Evolutionary conservation across 441 rosid species (phyloP).

Genomic region (Jatropha podagrica): DNA sequence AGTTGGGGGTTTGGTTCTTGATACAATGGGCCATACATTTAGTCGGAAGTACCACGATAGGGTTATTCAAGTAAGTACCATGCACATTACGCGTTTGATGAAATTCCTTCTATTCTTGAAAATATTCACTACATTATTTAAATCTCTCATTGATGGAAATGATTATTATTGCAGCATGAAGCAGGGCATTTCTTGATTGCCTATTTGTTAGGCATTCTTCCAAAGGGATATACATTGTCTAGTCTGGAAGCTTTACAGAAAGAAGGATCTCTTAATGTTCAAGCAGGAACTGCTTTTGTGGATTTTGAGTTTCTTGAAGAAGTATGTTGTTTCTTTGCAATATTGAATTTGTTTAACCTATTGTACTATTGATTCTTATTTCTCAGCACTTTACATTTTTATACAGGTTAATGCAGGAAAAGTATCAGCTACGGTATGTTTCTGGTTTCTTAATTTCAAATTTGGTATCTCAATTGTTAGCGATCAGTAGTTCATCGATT

Average conservation of each 20-base stretch:
- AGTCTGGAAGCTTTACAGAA: slow-evolving; percentile 78
- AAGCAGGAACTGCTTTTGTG: slow-evolving; percentile 90
- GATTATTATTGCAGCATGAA: slow-evolving; percentile 55
- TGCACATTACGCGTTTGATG: neutral
- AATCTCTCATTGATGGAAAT: neutral
- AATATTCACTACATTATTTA: too few relatives aligned
- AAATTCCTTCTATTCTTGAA: neutral
- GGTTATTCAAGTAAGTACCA: slow-evolving; percentile 62
- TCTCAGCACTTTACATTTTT: slow-evolving; percentile 16
- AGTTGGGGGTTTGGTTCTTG: slow-evolving; percentile 72
- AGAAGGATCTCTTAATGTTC: slow-evolving; percentile 91
- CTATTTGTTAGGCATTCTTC: slow-evolving; percentile 80
- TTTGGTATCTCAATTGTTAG: neutral
- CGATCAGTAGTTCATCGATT: neutral
- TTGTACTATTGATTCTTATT: neutral
- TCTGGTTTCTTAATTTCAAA: slow-evolving; percentile 6
- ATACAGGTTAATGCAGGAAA: slow-evolving; percentile 72
- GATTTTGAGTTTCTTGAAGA: slow-evolving; percentile 89
- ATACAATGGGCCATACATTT: slow-evolving; percentile 75
- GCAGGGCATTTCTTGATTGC: slow-evolving; percentile 96
- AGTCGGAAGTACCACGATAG: slow-evolving; percentile 75
- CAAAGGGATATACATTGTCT: slow-evolving; percentile 68
- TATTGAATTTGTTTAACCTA: neutral
- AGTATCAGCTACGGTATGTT: slow-evolving; percentile 67
- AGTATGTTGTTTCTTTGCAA: slow-evolving; percentile 37